Evolutionary conservation across 1,284 basidiomycete genomes (phyloP), one percentile per base, ranked within the genome.

Genomic region (Pascua guehoae): DNA sequence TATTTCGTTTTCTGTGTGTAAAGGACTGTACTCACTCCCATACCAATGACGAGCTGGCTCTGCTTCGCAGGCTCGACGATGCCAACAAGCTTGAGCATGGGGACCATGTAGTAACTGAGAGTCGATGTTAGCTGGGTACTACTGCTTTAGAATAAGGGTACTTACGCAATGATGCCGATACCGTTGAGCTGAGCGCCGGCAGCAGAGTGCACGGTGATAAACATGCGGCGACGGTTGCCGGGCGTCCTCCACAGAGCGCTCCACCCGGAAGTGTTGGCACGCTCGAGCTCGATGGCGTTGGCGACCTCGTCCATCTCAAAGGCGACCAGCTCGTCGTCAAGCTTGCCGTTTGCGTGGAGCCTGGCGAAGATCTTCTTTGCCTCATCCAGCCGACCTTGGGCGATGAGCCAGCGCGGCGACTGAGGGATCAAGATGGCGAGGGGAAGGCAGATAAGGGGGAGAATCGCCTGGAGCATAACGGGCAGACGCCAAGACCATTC

Each of bases 401-500:
- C 81, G 15, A 88, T 81, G 18, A 88, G 79, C 77, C 82, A 88
- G 40, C 86, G 81, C 32, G 86, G 86, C 37, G 84, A 86, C 67
- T 88, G 85, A 4, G 87, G 87, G 16, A 87, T 78, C 62, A 86
- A 52, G 42, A 53, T 81, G 54, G 86, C 79, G 46, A 85, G 68
- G 49, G 73, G 64, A 37, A 86, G 72, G 67, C 88, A 86, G 3
- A 86, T 53, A 11, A 86, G 40, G 1, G 87, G 86, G 2, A 82
- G 81, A n/a, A 83, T 58, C 14, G 82, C 85, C 72, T 90, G 88
- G 2, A 88, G 41, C 11, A 57, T 46, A 12, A 53, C 17, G 0
- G 49, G 48, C 11, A 55, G 47, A 24, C 49, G 43, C 48, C 49
- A 55, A 10, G 48, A 45, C 53, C 53, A 55, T 10, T 38, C 32